These are phyloP conservation scores for Bjerkandera adusta DNA, from an alignment of 1,284 basidiomycete genomes.

Conservation along the genomic window DNA sequence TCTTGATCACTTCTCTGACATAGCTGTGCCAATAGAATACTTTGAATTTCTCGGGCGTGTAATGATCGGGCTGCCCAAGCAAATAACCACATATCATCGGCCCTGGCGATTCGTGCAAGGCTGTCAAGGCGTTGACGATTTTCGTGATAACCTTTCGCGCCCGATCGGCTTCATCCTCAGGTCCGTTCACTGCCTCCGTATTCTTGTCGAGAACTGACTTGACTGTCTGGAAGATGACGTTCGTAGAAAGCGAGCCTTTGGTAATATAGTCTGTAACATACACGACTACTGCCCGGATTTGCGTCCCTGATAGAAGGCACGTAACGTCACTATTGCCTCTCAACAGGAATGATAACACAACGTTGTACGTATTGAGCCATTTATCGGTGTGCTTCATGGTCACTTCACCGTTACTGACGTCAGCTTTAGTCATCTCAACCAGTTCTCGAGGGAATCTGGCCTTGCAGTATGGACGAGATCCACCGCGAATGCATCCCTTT, in stretches of 20 bases:
- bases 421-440: not conserved
- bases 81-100: slow-evolving; percentile 30
- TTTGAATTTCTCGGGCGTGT: not conserved
- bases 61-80: slow-evolving; percentile 2
- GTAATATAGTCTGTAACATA: slow-evolving; percentile 18
- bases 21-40: not conserved
- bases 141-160: slow-evolving; percentile 9
- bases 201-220: not conserved
- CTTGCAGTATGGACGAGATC: not conserved
- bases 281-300: slow-evolving; percentile 11
- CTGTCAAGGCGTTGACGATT: slow-evolving; percentile 28
- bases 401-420: slow-evolving; percentile 8
- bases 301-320: slow-evolving; percentile 11
- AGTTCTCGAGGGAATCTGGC: not conserved
- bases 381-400: not conserved
- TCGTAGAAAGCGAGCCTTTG: not conserved
- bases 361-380: slow-evolving; percentile 15
- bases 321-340: slow-evolving; percentile 15
- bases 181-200: not conserved
- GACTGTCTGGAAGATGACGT: slow-evolving; percentile 10
- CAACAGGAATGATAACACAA: slow-evolving; percentile 1
- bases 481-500: not conserved
- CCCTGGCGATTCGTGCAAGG: slow-evolving; percentile 28
- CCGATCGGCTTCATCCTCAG: not conserved
- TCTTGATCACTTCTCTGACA: not conserved